These are phyloP conservation scores for Pleurotus tuoliensis DNA, from an alignment of 768 basidiomycete species.

Conservation along the genomic window DNA sequence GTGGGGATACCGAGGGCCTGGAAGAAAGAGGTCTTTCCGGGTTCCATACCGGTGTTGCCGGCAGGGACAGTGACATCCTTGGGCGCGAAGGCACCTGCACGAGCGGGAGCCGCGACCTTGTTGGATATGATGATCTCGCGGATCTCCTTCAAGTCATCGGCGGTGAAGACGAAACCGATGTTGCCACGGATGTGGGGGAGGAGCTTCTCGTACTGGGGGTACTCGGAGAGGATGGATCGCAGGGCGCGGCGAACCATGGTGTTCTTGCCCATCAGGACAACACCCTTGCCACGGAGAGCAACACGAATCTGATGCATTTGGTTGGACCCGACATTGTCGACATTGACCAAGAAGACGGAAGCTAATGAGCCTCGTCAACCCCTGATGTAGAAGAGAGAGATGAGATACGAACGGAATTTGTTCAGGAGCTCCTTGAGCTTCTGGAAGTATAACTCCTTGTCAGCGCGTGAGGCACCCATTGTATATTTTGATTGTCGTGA, in stretches of 20 bases:
- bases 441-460: slow-evolving; percentile 87
- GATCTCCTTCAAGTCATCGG: slow-evolving; percentile 87
- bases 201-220: slow-evolving; percentile 93
- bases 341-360: slow-evolving; percentile 98
- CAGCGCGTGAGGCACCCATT: slow-evolving; percentile 91
- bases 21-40: slow-evolving; percentile 99
- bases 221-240: slow-evolving; percentile 83
- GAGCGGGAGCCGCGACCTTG: slow-evolving; percentile 98
- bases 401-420: slow-evolving; percentile 72
- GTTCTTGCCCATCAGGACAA: slow-evolving; percentile 99
- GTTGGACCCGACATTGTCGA: slow-evolving; percentile 99
- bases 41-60: slow-evolving; percentile 99
- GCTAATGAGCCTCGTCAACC: slow-evolving; percentile 41
- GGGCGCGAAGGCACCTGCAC: slow-evolving; percentile 95
- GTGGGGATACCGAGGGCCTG: slow-evolving; percentile 99
- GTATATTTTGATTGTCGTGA: slow-evolving; percentile 30
- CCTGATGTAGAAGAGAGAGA: neutral
- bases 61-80: slow-evolving; percentile 89
- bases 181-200: slow-evolving; percentile 95
- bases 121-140: slow-evolving; percentile 92
- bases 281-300: slow-evolving; percentile 92
- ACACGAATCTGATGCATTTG: slow-evolving; percentile 99
- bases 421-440: slow-evolving; percentile 92
- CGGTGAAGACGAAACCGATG: slow-evolving; percentile 99
- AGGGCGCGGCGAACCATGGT: slow-evolving; percentile 99